Evolutionary conservation across 192 early-diverging fungal species (phyloP).

Genomic region (Coemansia sp.): DNA sequence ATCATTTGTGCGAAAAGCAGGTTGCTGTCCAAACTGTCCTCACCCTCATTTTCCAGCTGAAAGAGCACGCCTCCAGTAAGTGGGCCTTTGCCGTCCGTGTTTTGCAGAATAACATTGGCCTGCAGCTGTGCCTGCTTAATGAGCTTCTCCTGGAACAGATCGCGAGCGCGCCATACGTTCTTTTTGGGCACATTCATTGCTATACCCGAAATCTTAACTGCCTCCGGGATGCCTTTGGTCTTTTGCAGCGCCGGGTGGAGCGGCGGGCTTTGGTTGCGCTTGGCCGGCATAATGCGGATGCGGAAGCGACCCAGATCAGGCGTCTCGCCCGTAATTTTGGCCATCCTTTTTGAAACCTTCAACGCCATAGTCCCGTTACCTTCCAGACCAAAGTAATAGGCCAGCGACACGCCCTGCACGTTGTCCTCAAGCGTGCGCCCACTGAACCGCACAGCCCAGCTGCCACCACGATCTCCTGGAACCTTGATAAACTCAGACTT

Average conservation of each 20-base stretch:
- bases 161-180: conserved; percentile 39
- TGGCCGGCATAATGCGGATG: conserved; percentile 33
- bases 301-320: conserved; percentile 73
- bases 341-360: conserved; percentile 25
- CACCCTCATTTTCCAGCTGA: conserved; percentile 54
- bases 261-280: conserved; percentile 20
- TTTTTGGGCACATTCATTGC: conserved; percentile 24
- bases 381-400: conserved; percentile 82
- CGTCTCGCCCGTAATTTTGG: conserved; percentile 58
- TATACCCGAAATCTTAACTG: conserved; percentile 16
- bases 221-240: conserved; percentile 9
- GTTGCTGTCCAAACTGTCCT: conserved; percentile 1
- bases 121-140: conserved; percentile 12
- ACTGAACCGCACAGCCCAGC: conserved; percentile 57
- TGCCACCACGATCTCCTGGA: conserved; percentile 59
- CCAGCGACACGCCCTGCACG: conserved; percentile 56
- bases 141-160: conserved; percentile 25
- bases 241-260: conserved; percentile 12
- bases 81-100: conserved; percentile 43
- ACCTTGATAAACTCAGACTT: conserved; percentile 28
- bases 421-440: conserved; percentile 59
- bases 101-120: conserved; percentile 11
- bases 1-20: conserved; percentile 41
- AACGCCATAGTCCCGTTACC: conserved; percentile 65
- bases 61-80: conserved; percentile 59